A percentile compares a stretch with the other conserved stretches of the same genome.
These are phyloP conservation scores for Podila epigama DNA, from an alignment of 192 early-diverging fungal genomes.

Conservation along the genomic window DNA sequence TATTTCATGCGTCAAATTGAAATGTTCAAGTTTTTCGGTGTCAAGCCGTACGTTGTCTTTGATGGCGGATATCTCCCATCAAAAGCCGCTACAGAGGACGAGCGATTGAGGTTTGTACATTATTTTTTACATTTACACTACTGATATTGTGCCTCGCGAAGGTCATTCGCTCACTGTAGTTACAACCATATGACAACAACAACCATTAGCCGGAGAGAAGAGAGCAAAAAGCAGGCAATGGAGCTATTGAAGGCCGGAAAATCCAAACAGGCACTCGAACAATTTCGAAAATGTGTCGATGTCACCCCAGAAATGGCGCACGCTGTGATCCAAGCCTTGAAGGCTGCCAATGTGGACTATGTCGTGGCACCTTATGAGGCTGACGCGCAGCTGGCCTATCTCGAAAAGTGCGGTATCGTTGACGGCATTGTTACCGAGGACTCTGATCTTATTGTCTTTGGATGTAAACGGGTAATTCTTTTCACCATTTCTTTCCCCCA, in stretches of 20 bases:
- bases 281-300: slow-evolving; percentile 79
- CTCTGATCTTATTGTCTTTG: slow-evolving; percentile 95
- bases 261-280: slow-evolving; percentile 70
- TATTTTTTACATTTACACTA: too few relatives aligned
- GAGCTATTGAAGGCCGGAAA: slow-evolving; percentile 63
- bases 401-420: slow-evolving; percentile 72
- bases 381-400: slow-evolving; percentile 92
- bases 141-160: too few relatives aligned
- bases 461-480: slow-evolving; percentile 68
- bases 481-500: not conserved
- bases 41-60: slow-evolving; percentile 91
- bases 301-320: slow-evolving; percentile 88
- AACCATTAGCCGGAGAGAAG: slow-evolving; percentile 60
- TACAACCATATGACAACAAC: not conserved
- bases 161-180: too few relatives aligned
- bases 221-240: slow-evolving; percentile 62
- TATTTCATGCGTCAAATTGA: slow-evolving; percentile 81
- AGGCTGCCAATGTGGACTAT: slow-evolving; percentile 70
- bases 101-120: slow-evolving; percentile 64
- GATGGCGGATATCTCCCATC: slow-evolving; percentile 92
- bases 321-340: slow-evolving; percentile 75
- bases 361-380: slow-evolving; percentile 97
- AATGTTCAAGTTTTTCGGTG: slow-evolving; percentile 74
- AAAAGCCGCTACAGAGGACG: slow-evolving; percentile 78
- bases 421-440: slow-evolving; percentile 92